Conservation (phyloP, 2,329 filamentous ascomycete genomes). For the Aspergillus arachidicola region DNA sequence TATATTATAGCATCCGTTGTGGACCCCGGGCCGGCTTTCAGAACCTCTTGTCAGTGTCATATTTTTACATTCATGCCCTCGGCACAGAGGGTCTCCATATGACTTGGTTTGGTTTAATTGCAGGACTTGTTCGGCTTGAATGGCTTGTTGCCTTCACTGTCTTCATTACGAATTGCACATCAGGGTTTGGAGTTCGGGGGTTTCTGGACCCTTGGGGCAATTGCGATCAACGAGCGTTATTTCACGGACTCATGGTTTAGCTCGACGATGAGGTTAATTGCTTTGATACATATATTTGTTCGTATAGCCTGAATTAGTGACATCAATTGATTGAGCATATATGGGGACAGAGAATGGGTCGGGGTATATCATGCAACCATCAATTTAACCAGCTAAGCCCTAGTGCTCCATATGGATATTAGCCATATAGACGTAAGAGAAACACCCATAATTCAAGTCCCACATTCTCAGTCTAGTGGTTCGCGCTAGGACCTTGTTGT, state of each 20-base stretch:
- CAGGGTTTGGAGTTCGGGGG: neutral
- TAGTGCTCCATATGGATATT: neutral
- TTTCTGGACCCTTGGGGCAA: neutral
- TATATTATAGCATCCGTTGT: neutral
- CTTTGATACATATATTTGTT: neutral
- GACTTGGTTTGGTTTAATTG: neutral
- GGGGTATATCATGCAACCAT: neutral
- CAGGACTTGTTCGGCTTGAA: neutral
- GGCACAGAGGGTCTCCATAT: neutral
- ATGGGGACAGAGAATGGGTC: neutral
- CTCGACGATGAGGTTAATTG: neutral
- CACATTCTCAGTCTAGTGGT: neutral
- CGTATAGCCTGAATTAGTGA: neutral
- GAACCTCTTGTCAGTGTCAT: neutral
- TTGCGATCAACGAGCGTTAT: neutral
- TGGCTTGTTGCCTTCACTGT: neutral
- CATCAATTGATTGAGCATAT: neutral
- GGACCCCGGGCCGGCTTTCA: neutral
- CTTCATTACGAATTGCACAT: neutral
- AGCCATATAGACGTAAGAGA: neutral
- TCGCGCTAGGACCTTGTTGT: constrained; percentile 1
- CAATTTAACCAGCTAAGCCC: neutral
- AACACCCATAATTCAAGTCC: neutral
- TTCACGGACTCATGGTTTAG: neutral
- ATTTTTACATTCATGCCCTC: neutral